Conservation (phyloP, 345 rosid genomes). For the Linum trigynum region DNA sequence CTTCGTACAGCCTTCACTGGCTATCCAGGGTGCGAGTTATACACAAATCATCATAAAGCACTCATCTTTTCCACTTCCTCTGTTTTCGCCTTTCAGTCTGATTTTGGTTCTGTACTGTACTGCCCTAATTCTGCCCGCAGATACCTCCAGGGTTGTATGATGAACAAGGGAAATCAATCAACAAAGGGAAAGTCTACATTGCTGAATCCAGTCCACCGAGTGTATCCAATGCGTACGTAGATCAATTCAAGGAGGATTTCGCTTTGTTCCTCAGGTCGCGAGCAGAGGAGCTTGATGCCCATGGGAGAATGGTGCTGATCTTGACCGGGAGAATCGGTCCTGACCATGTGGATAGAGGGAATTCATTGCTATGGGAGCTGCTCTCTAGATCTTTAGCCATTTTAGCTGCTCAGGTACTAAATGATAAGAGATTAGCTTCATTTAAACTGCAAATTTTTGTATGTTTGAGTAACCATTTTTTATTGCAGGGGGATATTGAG, state of each 20-base stretch:
- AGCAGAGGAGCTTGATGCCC: constrained; percentile 43
- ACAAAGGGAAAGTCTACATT: constrained; percentile 61
- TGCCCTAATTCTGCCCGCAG: constrained; percentile 20
- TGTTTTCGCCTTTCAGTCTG: neutral
- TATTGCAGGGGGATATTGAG: constrained; percentile 49
- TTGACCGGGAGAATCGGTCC: constrained; percentile 54
- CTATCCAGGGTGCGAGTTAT: constrained; percentile 55
- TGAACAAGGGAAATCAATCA: constrained; percentile 53
- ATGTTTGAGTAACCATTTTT: neutral
- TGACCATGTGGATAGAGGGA: constrained; percentile 71
- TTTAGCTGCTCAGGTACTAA: constrained; percentile 42
- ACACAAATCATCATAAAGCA: neutral
- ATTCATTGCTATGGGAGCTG: constrained; percentile 73
- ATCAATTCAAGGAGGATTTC: constrained; percentile 69
- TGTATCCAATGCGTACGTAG: constrained; percentile 54
- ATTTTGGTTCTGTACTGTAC: neutral
- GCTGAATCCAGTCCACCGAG: constrained; percentile 48
- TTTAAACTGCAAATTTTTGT: neutral
- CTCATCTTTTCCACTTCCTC: neutral
- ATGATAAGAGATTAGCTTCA: no score
- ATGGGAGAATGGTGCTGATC: constrained; percentile 68
- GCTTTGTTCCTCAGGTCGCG: constrained; percentile 49
- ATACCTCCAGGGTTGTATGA: constrained; percentile 59
- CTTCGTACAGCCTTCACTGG: constrained; percentile 86
- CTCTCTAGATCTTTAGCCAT: constrained; percentile 45